Base-by-base conservation (phyloP, 768 basidiomycete genomes). In the Lentinula guzmanii region DNA sequence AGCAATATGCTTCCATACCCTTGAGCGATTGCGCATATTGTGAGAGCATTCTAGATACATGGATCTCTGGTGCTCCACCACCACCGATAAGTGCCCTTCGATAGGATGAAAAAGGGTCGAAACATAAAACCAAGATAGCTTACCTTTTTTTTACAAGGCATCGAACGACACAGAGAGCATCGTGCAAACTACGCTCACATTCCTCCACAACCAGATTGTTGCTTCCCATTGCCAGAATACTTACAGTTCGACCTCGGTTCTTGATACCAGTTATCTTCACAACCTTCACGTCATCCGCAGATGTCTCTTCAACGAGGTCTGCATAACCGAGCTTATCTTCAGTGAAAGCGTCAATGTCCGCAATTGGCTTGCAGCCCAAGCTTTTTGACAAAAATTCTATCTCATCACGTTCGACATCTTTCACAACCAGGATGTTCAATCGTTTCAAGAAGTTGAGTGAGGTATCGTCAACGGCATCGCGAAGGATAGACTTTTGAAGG, bases 1-100 rank as follows among this genome's bases (percentile, higher is more conserved):
- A 97, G 75, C 97, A 98, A 74, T 98, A 98, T 8, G 96, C 93
- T 74, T 98, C 95, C 90, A 98, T 98, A 53, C 97, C 96, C 74
- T 90, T 96, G 63, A 98, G 81, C 1, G 93, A 90, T 66, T 96
- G 93, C 1, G 95, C 87, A 67, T 96, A 85, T 72, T 97, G 92
- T 1, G 93, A 88, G 52, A 99, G 82, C 66, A 91, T 77, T 55
- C 95, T 86, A 10, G 97, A 98, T 46, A 96, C 91, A 70, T 98
- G 93, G 65, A 98, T 98, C 74, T 99, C 97, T 10, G 97, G 97
- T 13, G 97, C 95, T 55, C 96, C 96, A 51, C 96, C 96, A 61
- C 96, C 96, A 43, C 91, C 91, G 69, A 98, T 97, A 59, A 99
- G 79, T 21, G 95, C 95, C 41, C 95, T 89, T 65, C 39, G 34